Base-by-base conservation (phyloP, 768 basidiomycete genomes). In the Tulasnella sp. region DNA sequence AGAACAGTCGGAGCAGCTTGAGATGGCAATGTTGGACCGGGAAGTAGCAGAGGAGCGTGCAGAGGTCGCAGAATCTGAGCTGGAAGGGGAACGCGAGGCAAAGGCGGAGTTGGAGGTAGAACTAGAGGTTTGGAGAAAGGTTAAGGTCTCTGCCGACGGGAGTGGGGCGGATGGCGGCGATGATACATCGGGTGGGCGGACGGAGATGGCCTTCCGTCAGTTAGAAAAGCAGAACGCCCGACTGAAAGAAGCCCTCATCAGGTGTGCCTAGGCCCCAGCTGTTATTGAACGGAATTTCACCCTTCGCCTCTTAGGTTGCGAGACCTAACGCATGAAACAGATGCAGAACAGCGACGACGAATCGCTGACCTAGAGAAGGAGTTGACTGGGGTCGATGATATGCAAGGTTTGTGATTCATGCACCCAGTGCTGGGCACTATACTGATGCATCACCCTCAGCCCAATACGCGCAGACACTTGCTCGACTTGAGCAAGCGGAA, bases 141-240 rank as follows among this genome's bases (percentile, higher is more conserved):
- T 55, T 15, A 50, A 64, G 62, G 51, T 38, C 23, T 7, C 55
- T 44, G 52, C 24, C 21, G 30, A 50, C 32, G 21, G 27, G 43
- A 43, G 64, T 48, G 48, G 44, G 45, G n/a, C 34, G 50, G 11
- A 59, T 54, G 26, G 64, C 51, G 63, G 45, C 51, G n/a, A 24
- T 54, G 58, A 21, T 42, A 56, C 55, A 11, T 73, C 52, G 73
- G 70, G 30, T 70, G 70, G 70, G 56, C 62, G 54, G 82, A 84
- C 70, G 78, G 71, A 71, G 1, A 53, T 77, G 51, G 75, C 74
- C 2, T 75, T 72, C 62, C 86, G 76, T 17, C 95, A 97, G 68
- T 81, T 99, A 0, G 94, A 97, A 74, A 96, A 90, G 70, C 95
- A 98, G 68, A 99, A 98, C 63, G 91, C 92, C 67, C 75, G 96